Evolutionary conservation across 495 filamentous ascomycete species (phyloP), one percentile per base, ranked within the genome.

Genomic region (Penicillium maclennaniae): DNA sequence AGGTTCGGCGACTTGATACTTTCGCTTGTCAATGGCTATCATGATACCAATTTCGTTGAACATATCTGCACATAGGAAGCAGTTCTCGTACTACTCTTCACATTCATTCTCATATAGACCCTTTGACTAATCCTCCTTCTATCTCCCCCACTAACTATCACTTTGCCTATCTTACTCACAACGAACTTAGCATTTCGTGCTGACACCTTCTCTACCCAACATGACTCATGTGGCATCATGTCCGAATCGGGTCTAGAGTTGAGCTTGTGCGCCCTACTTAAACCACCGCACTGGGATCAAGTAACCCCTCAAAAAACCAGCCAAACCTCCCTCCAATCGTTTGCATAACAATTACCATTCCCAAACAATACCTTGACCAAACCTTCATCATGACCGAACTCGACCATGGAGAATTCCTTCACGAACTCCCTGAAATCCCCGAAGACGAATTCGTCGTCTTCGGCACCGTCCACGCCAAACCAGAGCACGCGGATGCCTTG

Each of bases 401-500:
- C 27, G 38, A 56, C 4, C 20, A 31, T 10, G 40, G 48, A 26
- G 40, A 41, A 4, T 53, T 58, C 46, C 37, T 58, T 14, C 49
- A 50, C 6, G 45, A 46, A 3, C 45, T 47, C 10, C 55, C 45
- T 2, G 19, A 26, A 4, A 46, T 67, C 7, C 63, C 63, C 1
- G 55, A 64, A 34, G 53, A 49, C 15, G 63, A 67, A 49, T 67
- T 67, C 43, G 58, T 55, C 53, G 20, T 67, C 40, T 67, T 57
- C 38, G 64, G 64, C 59, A 60, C 49, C 12, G 64, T 67, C 38
- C 59, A 68, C 49, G 65, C 67, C 34, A 40, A 62, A 39, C 69
- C 70, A 0, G 56, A 72, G 20, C 68, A 71, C 40, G 70, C 66
- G 17, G 60, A 66, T 40, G 60, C 66, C 7, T 61, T 72, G 1